A percentile compares a stretch with the other conserved stretches of the same genome.
Evolutionary conservation across 164 flowering plant species (phyloP).

Genomic region (Tetrastigma voinierianum): DNA sequence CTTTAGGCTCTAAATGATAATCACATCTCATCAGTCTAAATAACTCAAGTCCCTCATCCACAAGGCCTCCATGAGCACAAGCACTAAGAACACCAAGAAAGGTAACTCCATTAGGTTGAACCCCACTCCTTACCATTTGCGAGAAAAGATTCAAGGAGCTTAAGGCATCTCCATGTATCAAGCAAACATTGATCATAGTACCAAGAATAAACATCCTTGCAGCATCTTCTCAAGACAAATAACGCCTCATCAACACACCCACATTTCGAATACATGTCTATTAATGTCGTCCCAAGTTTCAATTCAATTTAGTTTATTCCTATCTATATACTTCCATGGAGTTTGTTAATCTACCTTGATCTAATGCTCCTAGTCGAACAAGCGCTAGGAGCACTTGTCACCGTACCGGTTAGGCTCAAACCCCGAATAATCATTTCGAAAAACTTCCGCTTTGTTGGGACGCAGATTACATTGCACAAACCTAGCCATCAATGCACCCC

Average conservation of each 20-base stretch:
- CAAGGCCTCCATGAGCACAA: slow-evolving; percentile 42
- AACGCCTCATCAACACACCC: slow-evolving; percentile 31
- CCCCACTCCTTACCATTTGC: slow-evolving; percentile 24
- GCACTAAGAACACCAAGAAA: slow-evolving; percentile 37
- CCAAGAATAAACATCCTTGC: slow-evolving; percentile 38
- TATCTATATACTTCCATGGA: slow-evolving; percentile 23
- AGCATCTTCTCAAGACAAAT: slow-evolving; percentile 17
- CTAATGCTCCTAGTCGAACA: slow-evolving; percentile 37
- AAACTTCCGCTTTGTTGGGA: slow-evolving; percentile 24
- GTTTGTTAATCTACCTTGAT: slow-evolving; percentile 32
- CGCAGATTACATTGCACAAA: slow-evolving; percentile 24
- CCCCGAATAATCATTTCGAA: slow-evolving; percentile 28
- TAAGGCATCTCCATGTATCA: slow-evolving; percentile 33
- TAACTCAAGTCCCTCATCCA: slow-evolving; percentile 20
- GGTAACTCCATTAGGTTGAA: slow-evolving; percentile 35
- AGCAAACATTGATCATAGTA: slow-evolving; percentile 37
- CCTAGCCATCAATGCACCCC: slow-evolving; percentile 36
- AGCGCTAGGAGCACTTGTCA: slow-evolving; percentile 35
- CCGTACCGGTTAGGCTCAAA: slow-evolving; percentile 21
- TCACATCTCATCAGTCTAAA: slow-evolving; percentile 26
- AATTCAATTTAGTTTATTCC: slow-evolving; percentile 18
- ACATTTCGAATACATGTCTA: slow-evolving; percentile 30
- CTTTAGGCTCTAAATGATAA: slow-evolving; percentile 28
- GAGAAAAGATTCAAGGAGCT: slow-evolving; percentile 27
- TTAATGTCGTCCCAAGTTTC: slow-evolving; percentile 27